Evolutionary conservation across 1,284 basidiomycete genomes (phyloP).

Genomic region (Spongispora temasekensis): DNA sequence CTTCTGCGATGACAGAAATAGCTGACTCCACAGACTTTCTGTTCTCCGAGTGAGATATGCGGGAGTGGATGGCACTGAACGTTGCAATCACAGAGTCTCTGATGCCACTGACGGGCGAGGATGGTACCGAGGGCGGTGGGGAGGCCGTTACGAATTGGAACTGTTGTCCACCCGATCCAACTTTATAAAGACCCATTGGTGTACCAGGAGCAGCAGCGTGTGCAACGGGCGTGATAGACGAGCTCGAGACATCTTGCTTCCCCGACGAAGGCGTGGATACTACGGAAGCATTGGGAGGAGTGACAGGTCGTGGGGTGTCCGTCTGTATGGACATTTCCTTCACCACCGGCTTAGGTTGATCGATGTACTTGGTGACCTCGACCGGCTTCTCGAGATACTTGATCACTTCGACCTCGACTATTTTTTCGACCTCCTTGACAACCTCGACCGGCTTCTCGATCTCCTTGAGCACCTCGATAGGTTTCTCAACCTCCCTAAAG

Average conservation of each 20-base stretch:
- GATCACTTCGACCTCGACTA: slow-evolving; percentile 33
- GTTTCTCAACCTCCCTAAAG: slow-evolving; percentile 33
- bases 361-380: slow-evolving; percentile 31
- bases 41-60: slow-evolving; percentile 43
- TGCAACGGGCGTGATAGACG: slow-evolving; percentile 31
- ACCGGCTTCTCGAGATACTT: slow-evolving; percentile 31
- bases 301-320: slow-evolving; percentile 60
- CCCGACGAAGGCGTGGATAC: slow-evolving; percentile 31
- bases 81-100: slow-evolving; percentile 41
- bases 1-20: slow-evolving; percentile 48
- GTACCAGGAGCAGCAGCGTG: slow-evolving; percentile 25
- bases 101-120: slow-evolving; percentile 45
- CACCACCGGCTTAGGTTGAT: slow-evolving; percentile 56
- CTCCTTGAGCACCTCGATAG: slow-evolving; percentile 27
- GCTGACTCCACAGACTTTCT: slow-evolving; percentile 63
- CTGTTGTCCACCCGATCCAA: slow-evolving; percentile 61
- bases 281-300: slow-evolving; percentile 33
- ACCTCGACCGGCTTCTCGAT: slow-evolving; percentile 23
- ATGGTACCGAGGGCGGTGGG: slow-evolving; percentile 30
- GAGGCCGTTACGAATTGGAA: slow-evolving; percentile 70
- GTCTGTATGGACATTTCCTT: slow-evolving; percentile 79
- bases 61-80: slow-evolving; percentile 40
- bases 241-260: slow-evolving; percentile 31
- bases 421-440: slow-evolving; percentile 26
- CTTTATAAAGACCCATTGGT: slow-evolving; percentile 48